Evolutionary conservation across 1,284 basidiomycete genomes (phyloP), one percentile per base, ranked within the genome.

Genomic region (Leccinum griseonigrum): DNA sequence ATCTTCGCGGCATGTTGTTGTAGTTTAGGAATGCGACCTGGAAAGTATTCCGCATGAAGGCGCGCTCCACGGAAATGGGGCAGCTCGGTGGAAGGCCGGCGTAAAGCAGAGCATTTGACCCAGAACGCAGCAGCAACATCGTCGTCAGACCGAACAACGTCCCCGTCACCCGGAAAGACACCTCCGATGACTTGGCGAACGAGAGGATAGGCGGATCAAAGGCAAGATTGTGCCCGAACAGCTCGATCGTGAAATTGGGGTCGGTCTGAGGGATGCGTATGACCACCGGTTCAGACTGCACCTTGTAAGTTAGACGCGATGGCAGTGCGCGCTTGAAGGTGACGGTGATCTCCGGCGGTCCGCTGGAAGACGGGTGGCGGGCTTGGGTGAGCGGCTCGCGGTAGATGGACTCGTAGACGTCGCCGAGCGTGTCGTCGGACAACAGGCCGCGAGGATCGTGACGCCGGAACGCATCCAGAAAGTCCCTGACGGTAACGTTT

Each of bases 1-100:
- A 97, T 71, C 89, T 87, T 66, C 94, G 84, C 74, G 90, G 91
- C 60, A 78, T 66, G 29, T 87, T 86, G 16, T 79, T 74, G 66
- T 90, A 88, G 66, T 90, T 90, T 51, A 84, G 68, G 76, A 97
- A 97, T 3, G 92, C 87, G 26, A 97, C 77, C 71, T 96, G 92
- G 80, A 97, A 95, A 0, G 94, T 96, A 71, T 96, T 90, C 56
- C 88, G 86, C 95, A 97, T 97, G 77, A 96, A 96, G 0, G 91
- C 88, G 28, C 95, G 86, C 74, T 97, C 95, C 61, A 97, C 87
- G 29, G 84, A 81, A 66, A 98, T 80, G 8, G 86, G 81, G 64
- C 84, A 87, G 69, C 87, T 91, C 58, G 90, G 79, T 16, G 94
- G 91, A 31, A 98, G 77, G 18, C 90, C 88, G 1, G 85, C 79